Evolutionary conservation across 306 rosid species (phyloP), one percentile per base, ranked within the genome.

Genomic region (Amphicarpaea edgeworthii): DNA sequence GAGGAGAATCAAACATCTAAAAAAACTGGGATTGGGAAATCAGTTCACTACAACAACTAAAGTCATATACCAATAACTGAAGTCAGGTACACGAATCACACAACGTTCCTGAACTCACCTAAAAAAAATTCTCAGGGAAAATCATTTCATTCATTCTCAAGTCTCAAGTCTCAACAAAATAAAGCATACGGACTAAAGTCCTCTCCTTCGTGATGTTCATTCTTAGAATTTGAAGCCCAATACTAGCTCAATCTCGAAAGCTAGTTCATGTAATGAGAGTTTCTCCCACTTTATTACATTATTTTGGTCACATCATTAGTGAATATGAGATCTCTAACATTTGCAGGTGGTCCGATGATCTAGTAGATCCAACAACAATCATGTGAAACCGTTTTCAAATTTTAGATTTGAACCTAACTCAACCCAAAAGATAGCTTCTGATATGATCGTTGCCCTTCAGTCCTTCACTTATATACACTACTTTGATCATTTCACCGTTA

Each of bases 141-240:
- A 69, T 41, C 69, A 70, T 67, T 76, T 23, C 15, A 64, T 15
- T 49, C 51, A 59, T 28, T 20, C n/a, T 30, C 6, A n/a, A n/a
- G n/a, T n/a, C n/a, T n/a, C n/a, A n/a, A n/a, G n/a, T n/a, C n/a
- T n/a, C 64, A 59, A n/a, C 11, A 34, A 59, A 4, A 50, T n/a
- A 49, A 16, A 51, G 8, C 8, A 19, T 0, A n/a, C 0, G 1
- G 5, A 2, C 11, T 51, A 1, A 8, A 51, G 14, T 19, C 21
- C 26, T 50, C 24, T 50, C 58, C 24, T 12, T 50, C 12, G 8
- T 50, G 5, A 8, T 17, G 30, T 28, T 28, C 30, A 28, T 28
- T 28, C 30, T 53, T 53, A 20, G 1, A 53, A 53, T 53, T 51
- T 51, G 21, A 5, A 3, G 1, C 7, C 32, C 4, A 28, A 28